Evolutionary conservation across 495 filamentous ascomycete species (phyloP).

Genomic region (Trichoderma virens): DNA sequence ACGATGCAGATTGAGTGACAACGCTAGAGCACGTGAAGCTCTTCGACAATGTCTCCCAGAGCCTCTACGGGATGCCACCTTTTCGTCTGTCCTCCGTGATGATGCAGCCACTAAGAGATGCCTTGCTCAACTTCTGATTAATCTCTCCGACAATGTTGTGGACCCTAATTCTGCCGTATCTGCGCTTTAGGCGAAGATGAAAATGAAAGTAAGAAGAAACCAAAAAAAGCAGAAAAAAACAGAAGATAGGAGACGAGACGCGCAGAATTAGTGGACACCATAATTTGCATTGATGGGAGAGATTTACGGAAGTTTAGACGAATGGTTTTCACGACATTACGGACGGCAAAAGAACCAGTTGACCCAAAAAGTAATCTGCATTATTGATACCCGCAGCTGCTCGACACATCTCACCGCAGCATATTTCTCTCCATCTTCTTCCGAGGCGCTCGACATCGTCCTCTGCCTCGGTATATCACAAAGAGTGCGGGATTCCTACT

Average conservation of each 20-base stretch:
- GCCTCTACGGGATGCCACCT: conserved; percentile 92
- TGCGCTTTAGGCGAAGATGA: conserved; percentile 23
- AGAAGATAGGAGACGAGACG: too few species aligned
- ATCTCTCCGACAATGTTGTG: conserved; percentile 86
- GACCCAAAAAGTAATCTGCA: background rate
- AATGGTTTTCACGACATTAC: conserved; percentile 1
- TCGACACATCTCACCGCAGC: background rate
- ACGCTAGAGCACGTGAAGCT: conserved; percentile 90
- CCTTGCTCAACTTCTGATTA: conserved; percentile 91
- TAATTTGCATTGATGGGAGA: background rate
- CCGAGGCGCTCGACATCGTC: background rate
- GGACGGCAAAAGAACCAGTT: conserved; percentile 1
- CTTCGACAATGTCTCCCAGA: conserved; percentile 95
- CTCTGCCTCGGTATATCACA: background rate
- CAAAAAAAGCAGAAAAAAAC: background rate
- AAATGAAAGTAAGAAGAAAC: background rate
- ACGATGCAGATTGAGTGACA: conserved; percentile 72
- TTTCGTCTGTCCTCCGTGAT: conserved; percentile 91
- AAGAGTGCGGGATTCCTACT: background rate
- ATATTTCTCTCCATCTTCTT: background rate
- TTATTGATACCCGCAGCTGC: conserved; percentile 8
- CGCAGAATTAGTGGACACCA: background rate
- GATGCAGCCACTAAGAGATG: conserved; percentile 98
- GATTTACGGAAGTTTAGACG: background rate
- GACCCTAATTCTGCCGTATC: conserved; percentile 48